phyloP scores from a whole-genome alignment of 2,329 filamentous ascomycete species.

The Colletotrichum trifolii region DNA sequence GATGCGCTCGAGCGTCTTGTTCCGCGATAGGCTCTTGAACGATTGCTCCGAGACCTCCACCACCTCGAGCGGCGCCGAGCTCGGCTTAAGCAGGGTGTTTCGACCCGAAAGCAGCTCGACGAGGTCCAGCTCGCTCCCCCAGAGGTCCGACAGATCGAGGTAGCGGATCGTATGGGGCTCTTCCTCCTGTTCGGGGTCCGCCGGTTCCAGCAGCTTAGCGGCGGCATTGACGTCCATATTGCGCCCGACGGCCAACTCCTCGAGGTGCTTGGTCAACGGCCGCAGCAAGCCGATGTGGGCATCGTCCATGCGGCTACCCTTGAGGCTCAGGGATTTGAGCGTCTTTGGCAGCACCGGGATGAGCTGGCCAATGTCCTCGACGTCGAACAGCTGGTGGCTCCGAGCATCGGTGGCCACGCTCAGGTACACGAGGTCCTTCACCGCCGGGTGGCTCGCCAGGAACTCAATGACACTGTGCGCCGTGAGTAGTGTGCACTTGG shows the following conservation, averaged over 20 bases:
- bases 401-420: slow-evolving; percentile 79
- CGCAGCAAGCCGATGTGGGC: slow-evolving; percentile 73
- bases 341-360: slow-evolving; percentile 74
- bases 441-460: slow-evolving; percentile 76
- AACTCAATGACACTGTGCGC: slow-evolving; percentile 77
- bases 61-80: slow-evolving; percentile 77
- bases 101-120: slow-evolving; percentile 61
- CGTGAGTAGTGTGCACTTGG: slow-evolving; percentile 78
- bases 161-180: slow-evolving; percentile 74
- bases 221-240: slow-evolving; percentile 74
- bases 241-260: slow-evolving; percentile 80
- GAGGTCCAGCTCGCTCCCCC: slow-evolving; percentile 69
- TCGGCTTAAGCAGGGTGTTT: slow-evolving; percentile 66
- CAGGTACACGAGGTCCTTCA: slow-evolving; percentile 74
- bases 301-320: slow-evolving; percentile 76
- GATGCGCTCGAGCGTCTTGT: slow-evolving; percentile 66
- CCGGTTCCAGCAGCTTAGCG: slow-evolving; percentile 70
- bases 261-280: slow-evolving; percentile 76
- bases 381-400: slow-evolving; percentile 76
- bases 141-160: slow-evolving; percentile 80
- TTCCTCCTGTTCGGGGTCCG: slow-evolving; percentile 49
- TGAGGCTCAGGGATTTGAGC: slow-evolving; percentile 79
- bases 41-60: slow-evolving; percentile 79
- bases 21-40: slow-evolving; percentile 72
- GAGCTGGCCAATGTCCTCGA: slow-evolving; percentile 72